phyloP scores from a whole-genome alignment of 345 rosid genomes.

The Orychophragmus violaceus region DNA sequence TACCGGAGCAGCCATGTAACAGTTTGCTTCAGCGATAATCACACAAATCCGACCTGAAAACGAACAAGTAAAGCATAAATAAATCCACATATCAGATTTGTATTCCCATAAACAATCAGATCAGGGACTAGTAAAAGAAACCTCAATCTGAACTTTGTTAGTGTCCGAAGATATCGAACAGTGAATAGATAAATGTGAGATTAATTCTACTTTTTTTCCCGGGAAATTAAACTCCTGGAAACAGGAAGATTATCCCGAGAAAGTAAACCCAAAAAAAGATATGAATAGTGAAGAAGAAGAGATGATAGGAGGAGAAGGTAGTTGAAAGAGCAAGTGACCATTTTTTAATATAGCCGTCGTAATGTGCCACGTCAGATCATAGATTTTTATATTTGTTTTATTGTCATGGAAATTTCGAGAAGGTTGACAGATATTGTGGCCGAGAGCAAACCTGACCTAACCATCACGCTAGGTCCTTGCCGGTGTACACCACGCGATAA shows the following conservation, averaged over 20 bases:
- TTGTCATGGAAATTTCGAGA: slow-evolving; percentile 42
- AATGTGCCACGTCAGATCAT: slow-evolving; percentile 39
- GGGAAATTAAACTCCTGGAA: slow-evolving; percentile 2
- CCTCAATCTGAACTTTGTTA: background rate
- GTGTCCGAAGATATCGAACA: background rate
- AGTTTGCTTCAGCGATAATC: background rate
- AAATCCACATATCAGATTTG: background rate
- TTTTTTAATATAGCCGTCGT: background rate
- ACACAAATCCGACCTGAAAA: background rate
- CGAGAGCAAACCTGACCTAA: slow-evolving; percentile 21
- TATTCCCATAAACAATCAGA: background rate
- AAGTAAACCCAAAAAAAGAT: background rate
- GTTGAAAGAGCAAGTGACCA: slow-evolving; percentile 1
- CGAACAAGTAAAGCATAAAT: background rate
- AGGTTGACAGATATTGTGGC: slow-evolving; percentile 44
- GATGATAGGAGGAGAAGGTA: slow-evolving; percentile 6
- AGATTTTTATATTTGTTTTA: background rate
- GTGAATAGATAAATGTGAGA: background rate
- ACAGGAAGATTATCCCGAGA: background rate
- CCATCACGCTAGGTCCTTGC: background rate
- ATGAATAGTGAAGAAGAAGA: background rate
- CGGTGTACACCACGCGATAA: slow-evolving; percentile 3
- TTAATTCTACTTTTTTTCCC: background rate
- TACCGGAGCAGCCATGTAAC: slow-evolving; percentile 21
- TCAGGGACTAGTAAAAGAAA: background rate